Percentiles rank a stretch among this genome's conserved stretches.
Conservation (phyloP, 148 eudicot genomes). For the Spergularia marina region DNA sequence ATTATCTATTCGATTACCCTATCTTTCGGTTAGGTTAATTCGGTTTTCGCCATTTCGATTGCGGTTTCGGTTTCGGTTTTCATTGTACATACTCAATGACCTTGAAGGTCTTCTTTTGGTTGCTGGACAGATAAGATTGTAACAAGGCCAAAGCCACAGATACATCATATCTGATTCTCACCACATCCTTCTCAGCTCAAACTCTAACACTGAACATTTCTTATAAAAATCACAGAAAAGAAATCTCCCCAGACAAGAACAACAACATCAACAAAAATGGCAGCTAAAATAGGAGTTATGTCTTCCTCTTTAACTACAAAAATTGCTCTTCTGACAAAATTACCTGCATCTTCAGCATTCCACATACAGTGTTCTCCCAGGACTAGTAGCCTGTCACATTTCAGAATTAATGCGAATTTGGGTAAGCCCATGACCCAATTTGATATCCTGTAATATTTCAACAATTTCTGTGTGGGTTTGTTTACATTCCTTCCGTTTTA, state of each 20-base stretch:
- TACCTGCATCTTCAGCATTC: constrained; percentile 24
- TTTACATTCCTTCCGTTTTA: too few relatives aligned
- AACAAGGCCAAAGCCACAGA: constrained; percentile 18
- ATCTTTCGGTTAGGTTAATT: too few relatives aligned
- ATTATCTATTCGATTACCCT: too few relatives aligned
- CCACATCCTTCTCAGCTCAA: constrained; percentile 16
- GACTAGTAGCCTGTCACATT: constrained; percentile 17
- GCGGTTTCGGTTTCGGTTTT: too few relatives aligned
- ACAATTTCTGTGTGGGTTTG: background rate
- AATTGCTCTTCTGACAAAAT: constrained; percentile 28
- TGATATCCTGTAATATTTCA: background rate
- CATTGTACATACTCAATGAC: background rate
- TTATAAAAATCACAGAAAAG: background rate
- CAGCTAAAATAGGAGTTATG: constrained; percentile 46
- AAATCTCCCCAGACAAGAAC: background rate
- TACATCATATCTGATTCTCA: constrained; percentile 20
- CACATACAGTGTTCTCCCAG: constrained; percentile 24
- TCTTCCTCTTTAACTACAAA: constrained; percentile 40
- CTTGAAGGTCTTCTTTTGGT: background rate
- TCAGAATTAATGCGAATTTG: constrained; percentile 56
- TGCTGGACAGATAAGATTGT: constrained; percentile 27
- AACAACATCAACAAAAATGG: constrained; percentile 34
- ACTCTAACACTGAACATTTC: background rate
- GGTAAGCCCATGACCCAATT: constrained; percentile 31
- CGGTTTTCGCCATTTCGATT: too few relatives aligned